Base-by-base conservation (phyloP, 768 basidiomycete genomes). In the Sistotremastrum niveocremeum region DNA sequence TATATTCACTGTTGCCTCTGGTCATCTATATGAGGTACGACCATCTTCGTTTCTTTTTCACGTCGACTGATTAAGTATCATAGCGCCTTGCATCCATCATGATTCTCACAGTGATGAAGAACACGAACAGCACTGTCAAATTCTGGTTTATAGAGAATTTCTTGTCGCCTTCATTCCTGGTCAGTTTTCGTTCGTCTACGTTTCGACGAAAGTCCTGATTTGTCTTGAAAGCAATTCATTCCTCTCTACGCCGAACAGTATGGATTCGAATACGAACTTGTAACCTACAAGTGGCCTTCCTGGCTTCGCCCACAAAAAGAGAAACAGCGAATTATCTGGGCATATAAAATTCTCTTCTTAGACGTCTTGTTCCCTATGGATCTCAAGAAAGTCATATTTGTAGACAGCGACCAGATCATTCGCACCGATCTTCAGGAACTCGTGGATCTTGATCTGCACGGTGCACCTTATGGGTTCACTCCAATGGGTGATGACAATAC, bases 71-170 rank as follows among this genome's bases (percentile, higher is more conserved):
- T 44, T 20, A 12, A 31, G 51, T 6, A n/a, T 37, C 37, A 6
- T 52, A 98, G 90, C 81, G 95, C 10, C 98, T 99, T 64, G 91
- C 81, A 0, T 89, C 88, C 6, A 97, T 99, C 65, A 99, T 98
- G 95, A 88, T 97, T 47, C 70, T 97, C 34, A 94, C 90, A 54
- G 95, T 99, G 33, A 69, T 98, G 52, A 81, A 81, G 37, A 94
- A 98, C 57, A 98, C 95, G 11, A 80, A 90, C 12, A 85, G 83
- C 56, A 84, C 79, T 30, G 93, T 99, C 62, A 99, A 99, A 62
- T 99, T 98, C 66, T 98, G 95, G 95, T 98, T 98, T 65, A 98
- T 99, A 52, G 87, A 95, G 60, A 98, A 99, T 65, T 99, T 99
- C 74, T 73, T 98, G 9, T 98, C 94, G 0, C 95, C 94, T 1